These are phyloP conservation scores for Colletotrichum caudatum DNA, from an alignment of 2,329 filamentous ascomycete genomes.

Conservation along the genomic window DNA sequence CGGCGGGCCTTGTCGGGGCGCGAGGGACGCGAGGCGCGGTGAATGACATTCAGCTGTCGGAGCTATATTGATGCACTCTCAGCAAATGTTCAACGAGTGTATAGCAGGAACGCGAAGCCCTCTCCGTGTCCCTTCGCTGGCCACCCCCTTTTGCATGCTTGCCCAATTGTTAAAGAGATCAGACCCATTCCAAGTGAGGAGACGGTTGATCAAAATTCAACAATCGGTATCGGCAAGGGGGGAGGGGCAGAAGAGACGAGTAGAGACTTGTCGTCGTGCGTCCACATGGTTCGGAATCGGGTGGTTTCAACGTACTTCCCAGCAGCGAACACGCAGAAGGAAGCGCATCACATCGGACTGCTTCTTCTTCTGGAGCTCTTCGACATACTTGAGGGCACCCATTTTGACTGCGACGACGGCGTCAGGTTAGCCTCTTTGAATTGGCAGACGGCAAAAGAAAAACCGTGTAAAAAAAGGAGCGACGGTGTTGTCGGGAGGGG, in stretches of 20 bases:
- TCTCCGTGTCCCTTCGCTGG: conserved; percentile 1
- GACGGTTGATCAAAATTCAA: neutral
- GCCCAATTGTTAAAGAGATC: conserved; percentile 11
- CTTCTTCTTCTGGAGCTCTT: conserved; percentile 99
- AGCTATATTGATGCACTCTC: conserved; percentile 99
- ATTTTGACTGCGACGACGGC: conserved; percentile 72
- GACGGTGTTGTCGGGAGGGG: conserved; percentile 21
- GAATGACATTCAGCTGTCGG: conserved; percentile 99
- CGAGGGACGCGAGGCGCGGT: conserved; percentile 97
- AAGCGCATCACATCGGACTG: conserved; percentile 99
- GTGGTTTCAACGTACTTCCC: conserved; percentile 85
- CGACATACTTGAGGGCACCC: conserved; percentile 99
- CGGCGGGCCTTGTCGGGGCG: conserved; percentile 99
- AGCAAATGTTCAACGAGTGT: conserved; percentile 99
- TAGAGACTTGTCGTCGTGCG: conserved; percentile 49
- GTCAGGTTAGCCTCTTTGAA: conserved; percentile 43
- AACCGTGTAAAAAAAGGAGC: neutral
- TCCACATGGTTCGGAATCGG: conserved; percentile 50
- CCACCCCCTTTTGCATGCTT: neutral
- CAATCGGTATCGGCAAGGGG: conserved; percentile 29
- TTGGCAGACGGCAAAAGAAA: neutral
- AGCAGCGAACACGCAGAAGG: conserved; percentile 99
- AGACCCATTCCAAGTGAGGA: conserved; percentile 8
- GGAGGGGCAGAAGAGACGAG: conserved; percentile 35
- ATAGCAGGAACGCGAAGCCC: conserved; percentile 75